Base-by-base conservation (phyloP, 768 basidiomycete genomes). In the Tricholoma sp. region DNA sequence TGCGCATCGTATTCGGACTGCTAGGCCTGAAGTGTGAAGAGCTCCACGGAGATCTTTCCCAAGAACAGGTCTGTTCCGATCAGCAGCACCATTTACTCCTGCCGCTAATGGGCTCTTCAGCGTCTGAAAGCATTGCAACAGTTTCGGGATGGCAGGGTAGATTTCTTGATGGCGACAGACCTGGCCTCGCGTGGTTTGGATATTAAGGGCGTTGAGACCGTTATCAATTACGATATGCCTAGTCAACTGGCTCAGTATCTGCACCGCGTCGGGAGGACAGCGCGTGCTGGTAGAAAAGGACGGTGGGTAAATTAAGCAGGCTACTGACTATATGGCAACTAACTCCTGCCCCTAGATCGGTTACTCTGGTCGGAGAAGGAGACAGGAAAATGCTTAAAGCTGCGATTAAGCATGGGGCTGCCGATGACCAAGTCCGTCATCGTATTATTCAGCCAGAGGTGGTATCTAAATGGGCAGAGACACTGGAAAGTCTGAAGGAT, bases 151-250 rank as follows among this genome's bases (percentile, higher is more conserved):
- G 89, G 92, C 17, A 68, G 79, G 28, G 90, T 90, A n/a, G 90
- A 94, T 69, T 98, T 85, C 70, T 76, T 99, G 8, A 89, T 99
- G 80, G 96, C 95, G 2, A 99, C 97, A 0, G 97, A 98, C 68
- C 76, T 99, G 34, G 97, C 97, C 32, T 91, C 94, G 54, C 86
- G 94, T 58, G 92, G 97, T 71, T 79, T 99, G 29, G 96, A 98
- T 72, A 97, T 99, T 76, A 96, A 95, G 68, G 95, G 95, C 13
- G 87, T 98, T 24, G 92, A 98, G 67, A 94, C 94, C 2, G 93
- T 99, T 59, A 94, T 99, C 69, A 99, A 99, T 71, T 98, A 95
- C 68, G 97, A 99, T 68, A 97, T 98, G 96, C 97, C 97, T 9
- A 81, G 83, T 17, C 90, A 94, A 65, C 75, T 98, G 33, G 85